Percentiles rank a stretch among this genome's conserved stretches.
Conservation (phyloP, 352 stramenopile species). For the Thraustochytrium striatum region DNA sequence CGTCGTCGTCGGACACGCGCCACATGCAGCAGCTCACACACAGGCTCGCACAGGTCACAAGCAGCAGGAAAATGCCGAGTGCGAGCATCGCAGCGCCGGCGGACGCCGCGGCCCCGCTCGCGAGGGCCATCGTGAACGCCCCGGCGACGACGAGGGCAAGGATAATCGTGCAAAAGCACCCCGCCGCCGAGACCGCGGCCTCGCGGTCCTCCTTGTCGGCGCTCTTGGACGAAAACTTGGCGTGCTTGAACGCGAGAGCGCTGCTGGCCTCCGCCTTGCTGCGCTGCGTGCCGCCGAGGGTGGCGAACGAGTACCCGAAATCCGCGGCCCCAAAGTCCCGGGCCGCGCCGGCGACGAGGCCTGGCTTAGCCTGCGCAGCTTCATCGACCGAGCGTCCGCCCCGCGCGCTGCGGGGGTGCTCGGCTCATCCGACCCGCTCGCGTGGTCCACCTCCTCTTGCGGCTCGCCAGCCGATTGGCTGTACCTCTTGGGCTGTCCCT, state of each 20-base stretch:
- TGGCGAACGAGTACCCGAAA: constrained; percentile 28
- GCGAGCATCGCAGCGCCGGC: constrained; percentile 6
- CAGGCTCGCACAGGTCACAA: not conserved
- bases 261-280: too few relatives aligned
- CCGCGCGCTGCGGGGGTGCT: too few relatives aligned
- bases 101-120: not conserved
- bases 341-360: not conserved
- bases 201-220: not conserved
- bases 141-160: constrained; percentile 13
- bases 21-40: not conserved
- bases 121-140: not conserved
- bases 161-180: constrained; percentile 15
- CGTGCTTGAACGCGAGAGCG: constrained; percentile 18
- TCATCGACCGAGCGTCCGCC: too few relatives aligned
- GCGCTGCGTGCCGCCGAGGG: too few relatives aligned
- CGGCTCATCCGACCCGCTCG: too few relatives aligned
- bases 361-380: too few relatives aligned
- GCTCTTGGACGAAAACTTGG: not conserved
- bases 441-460: too few relatives aligned
- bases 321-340: not conserved
- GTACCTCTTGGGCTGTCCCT: too few relatives aligned
- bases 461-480: too few relatives aligned
- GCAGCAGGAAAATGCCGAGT: constrained; percentile 17
- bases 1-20: not conserved
- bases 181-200: not conserved